phyloP scores from a whole-genome alignment of 2,329 filamentous ascomycete species.

The Alternaria brassicae region DNA sequence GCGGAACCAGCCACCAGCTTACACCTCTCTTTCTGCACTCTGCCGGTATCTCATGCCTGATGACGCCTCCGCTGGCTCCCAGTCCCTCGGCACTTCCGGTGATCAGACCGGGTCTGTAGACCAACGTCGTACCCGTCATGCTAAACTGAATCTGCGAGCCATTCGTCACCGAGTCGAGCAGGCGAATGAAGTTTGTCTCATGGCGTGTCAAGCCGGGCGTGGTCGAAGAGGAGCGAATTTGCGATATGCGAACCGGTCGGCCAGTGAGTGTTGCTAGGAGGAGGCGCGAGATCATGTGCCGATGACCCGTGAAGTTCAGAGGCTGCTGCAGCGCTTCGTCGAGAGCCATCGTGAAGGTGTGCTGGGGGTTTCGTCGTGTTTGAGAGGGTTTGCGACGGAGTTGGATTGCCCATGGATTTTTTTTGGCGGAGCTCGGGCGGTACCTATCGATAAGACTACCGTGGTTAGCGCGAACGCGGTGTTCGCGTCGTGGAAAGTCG shows the following conservation, averaged over 20 bases:
- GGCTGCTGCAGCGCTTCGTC: constrained; percentile 54
- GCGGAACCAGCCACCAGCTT: constrained; percentile 88
- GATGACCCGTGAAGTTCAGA: constrained; percentile 82
- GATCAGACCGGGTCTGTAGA: constrained; percentile 91
- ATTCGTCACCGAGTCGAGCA: constrained; percentile 94
- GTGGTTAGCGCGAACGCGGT: constrained; percentile 16
- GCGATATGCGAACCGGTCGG: constrained; percentile 86
- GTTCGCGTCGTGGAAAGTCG: constrained; percentile 5
- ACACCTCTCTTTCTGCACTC: constrained; percentile 80
- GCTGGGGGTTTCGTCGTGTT: not conserved
- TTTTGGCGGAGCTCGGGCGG: constrained; percentile 19
- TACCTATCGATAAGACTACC: constrained; percentile 23
- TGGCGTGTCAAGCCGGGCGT: constrained; percentile 88
- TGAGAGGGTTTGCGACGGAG: not conserved
- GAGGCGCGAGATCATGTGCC: constrained; percentile 81
- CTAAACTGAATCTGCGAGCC: constrained; percentile 94
- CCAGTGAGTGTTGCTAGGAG: constrained; percentile 91
- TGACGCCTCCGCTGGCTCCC: constrained; percentile 75
- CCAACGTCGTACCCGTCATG: constrained; percentile 91
- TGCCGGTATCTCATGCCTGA: constrained; percentile 80
- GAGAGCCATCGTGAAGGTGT: constrained; percentile 34
- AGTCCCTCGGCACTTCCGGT: constrained; percentile 81
- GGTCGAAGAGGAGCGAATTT: constrained; percentile 88
- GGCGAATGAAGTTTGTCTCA: constrained; percentile 93
- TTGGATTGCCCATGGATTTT: constrained; percentile 24